phyloP scores from a whole-genome alignment of 2,329 filamentous ascomycete genomes.

The Alternaria atra region DNA sequence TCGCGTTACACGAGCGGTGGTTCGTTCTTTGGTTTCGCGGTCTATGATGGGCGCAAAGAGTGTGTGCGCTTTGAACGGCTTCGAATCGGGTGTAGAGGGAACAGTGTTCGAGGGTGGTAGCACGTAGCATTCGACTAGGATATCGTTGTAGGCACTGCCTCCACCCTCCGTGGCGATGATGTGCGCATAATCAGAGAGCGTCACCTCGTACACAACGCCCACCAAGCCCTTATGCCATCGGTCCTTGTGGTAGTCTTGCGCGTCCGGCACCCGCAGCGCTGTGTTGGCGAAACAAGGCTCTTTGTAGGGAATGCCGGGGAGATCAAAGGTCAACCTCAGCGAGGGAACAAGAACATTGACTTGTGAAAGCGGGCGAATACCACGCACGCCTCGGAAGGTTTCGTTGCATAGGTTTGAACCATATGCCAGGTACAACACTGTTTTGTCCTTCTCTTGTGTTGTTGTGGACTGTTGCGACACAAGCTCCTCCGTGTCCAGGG shows the following conservation, averaged over 20 bases:
- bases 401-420: slow-evolving; percentile 86
- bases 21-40: slow-evolving; percentile 26
- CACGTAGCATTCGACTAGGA: slow-evolving; percentile 79
- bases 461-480: slow-evolving; percentile 18
- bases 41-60: slow-evolving; percentile 70
- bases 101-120: slow-evolving; percentile 68
- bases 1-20: slow-evolving; percentile 62
- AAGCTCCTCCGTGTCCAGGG: slow-evolving; percentile 32
- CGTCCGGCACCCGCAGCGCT: slow-evolving; percentile 59
- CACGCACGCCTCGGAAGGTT: slow-evolving; percentile 80
- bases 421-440: slow-evolving; percentile 69
- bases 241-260: slow-evolving; percentile 60
- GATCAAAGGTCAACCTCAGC: slow-evolving; percentile 81
- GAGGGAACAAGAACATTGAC: slow-evolving; percentile 83
- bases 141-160: slow-evolving; percentile 83
- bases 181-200: slow-evolving; percentile 77
- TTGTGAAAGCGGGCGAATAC: slow-evolving; percentile 81
- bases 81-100: slow-evolving; percentile 68
- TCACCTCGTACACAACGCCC: slow-evolving; percentile 96
- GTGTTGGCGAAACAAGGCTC: slow-evolving; percentile 96
- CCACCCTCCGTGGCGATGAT: slow-evolving; percentile 94
- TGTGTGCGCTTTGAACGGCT: slow-evolving; percentile 82
- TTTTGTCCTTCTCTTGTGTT: slow-evolving; percentile 45
- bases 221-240: slow-evolving; percentile 84
- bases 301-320: slow-evolving; percentile 83